Percentiles rank a stretch among this genome's conserved stretches.
phyloP scores from a whole-genome alignment of 1,139 yeast species.

The Protomyces gravidus region DNA sequence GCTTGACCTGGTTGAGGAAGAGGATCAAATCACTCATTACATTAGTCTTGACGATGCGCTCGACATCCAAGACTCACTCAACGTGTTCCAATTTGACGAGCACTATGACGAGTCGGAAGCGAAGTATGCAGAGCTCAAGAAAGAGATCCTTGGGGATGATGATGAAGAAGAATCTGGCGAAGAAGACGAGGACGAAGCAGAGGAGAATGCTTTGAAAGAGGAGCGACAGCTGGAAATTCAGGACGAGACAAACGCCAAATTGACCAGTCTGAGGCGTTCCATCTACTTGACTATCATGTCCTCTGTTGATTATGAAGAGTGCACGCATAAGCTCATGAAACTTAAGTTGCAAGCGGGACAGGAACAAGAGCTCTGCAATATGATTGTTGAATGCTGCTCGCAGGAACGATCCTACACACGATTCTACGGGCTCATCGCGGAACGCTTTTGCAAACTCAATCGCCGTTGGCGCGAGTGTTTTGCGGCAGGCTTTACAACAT shows the following conservation, averaged over 20 bases:
- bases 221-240: constrained; percentile 40
- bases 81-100: constrained; percentile 53
- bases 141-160: constrained; percentile 49
- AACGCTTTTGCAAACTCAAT: constrained; percentile 54
- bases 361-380: constrained; percentile 55
- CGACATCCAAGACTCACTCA: constrained; percentile 49
- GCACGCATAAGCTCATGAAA: constrained; percentile 74
- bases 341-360: constrained; percentile 39
- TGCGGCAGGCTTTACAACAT: constrained; percentile 51
- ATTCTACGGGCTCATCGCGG: constrained; percentile 74
- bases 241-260: constrained; percentile 68
- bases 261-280: constrained; percentile 61
- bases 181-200: constrained; percentile 36
- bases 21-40: constrained; percentile 58
- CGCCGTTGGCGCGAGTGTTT: constrained; percentile 58
- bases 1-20: constrained; percentile 62
- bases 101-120: constrained; percentile 53
- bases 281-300: constrained; percentile 84
- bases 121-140: constrained; percentile 44
- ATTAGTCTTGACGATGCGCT: constrained; percentile 54
- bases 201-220: constrained; percentile 36
- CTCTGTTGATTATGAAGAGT: constrained; percentile 90
- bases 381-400: constrained; percentile 75
- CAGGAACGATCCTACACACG: constrained; percentile 87
- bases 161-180: constrained; percentile 39